Evolutionary conservation across 768 basidiomycete genomes (phyloP).

Genomic region (Lactifluus hygrophoroides): DNA sequence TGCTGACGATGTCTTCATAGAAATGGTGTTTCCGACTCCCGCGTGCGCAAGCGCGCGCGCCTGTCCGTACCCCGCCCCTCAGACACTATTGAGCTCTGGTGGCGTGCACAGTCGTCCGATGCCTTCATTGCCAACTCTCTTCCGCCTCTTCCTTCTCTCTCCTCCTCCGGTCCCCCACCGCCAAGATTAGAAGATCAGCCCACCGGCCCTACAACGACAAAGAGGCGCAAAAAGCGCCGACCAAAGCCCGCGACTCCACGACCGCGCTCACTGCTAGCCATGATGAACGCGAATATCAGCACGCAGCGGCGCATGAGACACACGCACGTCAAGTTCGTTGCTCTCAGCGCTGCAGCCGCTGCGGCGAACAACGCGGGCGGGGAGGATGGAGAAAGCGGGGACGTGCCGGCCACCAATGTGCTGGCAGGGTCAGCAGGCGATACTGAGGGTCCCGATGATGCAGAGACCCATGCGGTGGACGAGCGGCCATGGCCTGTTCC

Average conservation of each 20-base stretch:
- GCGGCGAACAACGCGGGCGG: conserved; percentile 26
- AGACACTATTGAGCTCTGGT: conserved; percentile 20
- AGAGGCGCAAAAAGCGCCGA: conserved; percentile 30
- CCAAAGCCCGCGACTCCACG: conserved; percentile 23
- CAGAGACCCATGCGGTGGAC: conserved; percentile 44
- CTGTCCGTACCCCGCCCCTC: conserved; percentile 26
- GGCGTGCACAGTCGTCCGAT: conserved; percentile 19
- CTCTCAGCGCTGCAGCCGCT: conserved; percentile 37
- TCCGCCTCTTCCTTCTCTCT: conserved; percentile 19
- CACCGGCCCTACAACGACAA: conserved; percentile 21
- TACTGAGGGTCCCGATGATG: conserved; percentile 23
- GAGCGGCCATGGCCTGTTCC: conserved; percentile 53
- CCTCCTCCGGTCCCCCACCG: conserved; percentile 19
- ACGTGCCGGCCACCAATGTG: neutral
- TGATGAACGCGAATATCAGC: conserved; percentile 72
- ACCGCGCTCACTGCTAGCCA: conserved; percentile 40
- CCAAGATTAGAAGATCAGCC: conserved; percentile 13
- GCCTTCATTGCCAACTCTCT: conserved; percentile 17
- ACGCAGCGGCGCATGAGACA: conserved; percentile 65
- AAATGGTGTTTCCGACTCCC: conserved; percentile 30
- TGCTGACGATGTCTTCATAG: conserved; percentile 12
- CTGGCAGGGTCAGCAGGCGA: conserved; percentile 2
- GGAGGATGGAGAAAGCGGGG: conserved; percentile 22
- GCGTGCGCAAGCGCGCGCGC: conserved; percentile 57
- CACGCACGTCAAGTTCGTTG: conserved; percentile 63